phyloP scores from a whole-genome alignment of 805 yeast genomes.

The Candida nanaspora region DNA sequence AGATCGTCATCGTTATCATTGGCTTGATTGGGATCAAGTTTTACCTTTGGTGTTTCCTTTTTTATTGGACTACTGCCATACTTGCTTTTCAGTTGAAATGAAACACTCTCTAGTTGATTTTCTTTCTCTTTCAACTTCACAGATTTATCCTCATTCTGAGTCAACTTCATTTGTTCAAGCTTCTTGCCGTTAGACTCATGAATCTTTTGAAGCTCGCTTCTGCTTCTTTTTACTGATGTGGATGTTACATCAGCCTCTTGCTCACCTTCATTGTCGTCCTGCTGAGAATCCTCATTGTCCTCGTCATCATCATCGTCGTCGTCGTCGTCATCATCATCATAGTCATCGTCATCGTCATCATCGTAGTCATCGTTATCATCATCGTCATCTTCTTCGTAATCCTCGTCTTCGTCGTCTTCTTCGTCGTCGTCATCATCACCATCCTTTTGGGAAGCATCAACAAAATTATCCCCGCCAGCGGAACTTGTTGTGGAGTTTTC shows the following conservation, averaged over 20 bases:
- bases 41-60: conserved; percentile 53
- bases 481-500: background rate
- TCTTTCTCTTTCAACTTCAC: conserved; percentile 1
- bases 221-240: background rate
- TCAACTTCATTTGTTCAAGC: background rate
- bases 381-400: conserved; percentile 14
- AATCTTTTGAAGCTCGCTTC: background rate
- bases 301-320: conserved; percentile 11
- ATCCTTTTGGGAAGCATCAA: conserved; percentile 30
- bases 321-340: conserved; percentile 7
- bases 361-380: conserved; percentile 2
- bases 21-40: conserved; percentile 77
- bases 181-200: background rate
- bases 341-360: conserved; percentile 2
- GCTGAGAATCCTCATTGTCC: conserved; percentile 3
- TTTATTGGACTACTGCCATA: background rate
- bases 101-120: conserved; percentile 7
- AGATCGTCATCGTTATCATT: conserved; percentile 59
- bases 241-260: conserved; percentile 2
- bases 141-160: background rate
- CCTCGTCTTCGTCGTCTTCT: conserved; percentile 31
- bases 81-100: conserved; percentile 14
- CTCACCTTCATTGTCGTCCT: conserved; percentile 4
- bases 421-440: conserved; percentile 33
- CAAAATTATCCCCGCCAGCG: conserved; percentile 27